These are phyloP conservation scores for Hypoxylon perforatum DNA, from an alignment of 495 filamentous ascomycete genomes.

Conservation along the genomic window DNA sequence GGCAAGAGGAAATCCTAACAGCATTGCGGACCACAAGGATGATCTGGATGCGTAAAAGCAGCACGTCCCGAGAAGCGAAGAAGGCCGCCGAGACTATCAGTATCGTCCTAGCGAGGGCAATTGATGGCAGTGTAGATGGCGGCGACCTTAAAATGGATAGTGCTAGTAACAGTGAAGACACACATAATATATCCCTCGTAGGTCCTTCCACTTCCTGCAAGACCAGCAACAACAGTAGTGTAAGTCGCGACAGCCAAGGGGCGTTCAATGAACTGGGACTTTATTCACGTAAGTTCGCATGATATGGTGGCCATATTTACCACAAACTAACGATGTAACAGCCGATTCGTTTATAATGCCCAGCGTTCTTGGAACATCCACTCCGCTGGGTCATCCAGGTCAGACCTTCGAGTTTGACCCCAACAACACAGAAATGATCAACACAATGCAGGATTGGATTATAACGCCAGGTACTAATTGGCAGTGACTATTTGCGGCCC, in stretches of 20 bases:
- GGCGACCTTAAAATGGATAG: background rate
- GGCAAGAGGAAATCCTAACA: constrained; percentile 25
- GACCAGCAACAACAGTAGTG: background rate
- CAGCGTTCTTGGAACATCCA: constrained; percentile 1
- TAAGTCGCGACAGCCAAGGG: constrained; percentile 8
- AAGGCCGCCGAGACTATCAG: constrained; percentile 34
- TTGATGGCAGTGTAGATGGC: background rate
- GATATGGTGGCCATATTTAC: background rate
- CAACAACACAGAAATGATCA: background rate
- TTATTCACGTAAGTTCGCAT: constrained; percentile 12
- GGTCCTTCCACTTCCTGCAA: constrained; percentile 3
- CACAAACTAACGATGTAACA: constrained; percentile 1
- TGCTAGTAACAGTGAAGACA: constrained; percentile 1
- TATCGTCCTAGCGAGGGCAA: constrained; percentile 28
- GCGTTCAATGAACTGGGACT: constrained; percentile 13
- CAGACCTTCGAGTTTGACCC: constrained; percentile 7
- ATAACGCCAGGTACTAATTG: constrained; percentile 4
- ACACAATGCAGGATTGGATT: constrained; percentile 4
- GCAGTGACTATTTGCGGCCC: constrained; percentile 4
- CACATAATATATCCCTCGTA: background rate
- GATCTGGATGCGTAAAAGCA: constrained; percentile 32
- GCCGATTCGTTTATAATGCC: constrained; percentile 7
- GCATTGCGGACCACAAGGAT: constrained; percentile 22
- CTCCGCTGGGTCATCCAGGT: constrained; percentile 3
- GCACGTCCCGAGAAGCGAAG: constrained; percentile 24